Evolutionary conservation across 257 asterid species (phyloP), one percentile per base, ranked within the genome.

Genomic region (Scutellaria baicalensis): DNA sequence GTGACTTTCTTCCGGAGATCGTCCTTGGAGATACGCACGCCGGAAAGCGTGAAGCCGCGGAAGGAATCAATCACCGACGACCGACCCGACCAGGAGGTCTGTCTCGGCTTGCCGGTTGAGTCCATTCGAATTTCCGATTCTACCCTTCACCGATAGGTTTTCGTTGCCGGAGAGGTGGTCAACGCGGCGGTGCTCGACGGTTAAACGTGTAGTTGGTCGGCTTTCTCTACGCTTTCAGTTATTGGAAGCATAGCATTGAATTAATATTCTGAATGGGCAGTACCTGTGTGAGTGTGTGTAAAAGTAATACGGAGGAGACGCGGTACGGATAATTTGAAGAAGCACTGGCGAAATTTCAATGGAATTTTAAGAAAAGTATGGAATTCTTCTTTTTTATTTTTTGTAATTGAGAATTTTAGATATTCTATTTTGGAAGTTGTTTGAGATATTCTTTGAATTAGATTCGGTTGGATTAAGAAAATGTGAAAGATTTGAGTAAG

Each of bases 1-100:
- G 89, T 84, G 71, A 86, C 73, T 84, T 82, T 87, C 79, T 45
- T 80, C 69, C 85, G 77, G 36, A 93, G 85, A 21, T 91, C 93
- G 66, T 87, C 97, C 82, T 81, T 89, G 36, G 69, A 49, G 79
- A 93, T 83, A 17, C 85, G 81, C 1, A 74, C 67, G 60, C 99
- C 97, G 68, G 88, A 80, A 16, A 87, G 68, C 9, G 97, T 69
- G 83, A 88, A 85, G 27, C 89, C 96, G 65, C 86, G 82, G 4
- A 93, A 8, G 51, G 97, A 87, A 54, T 81, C 92, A 36, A 86
- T 79, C 45, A 91, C 71, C 58, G 97, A 89, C 47, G 96, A 62
- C 69, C 98, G 87, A 62, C 83, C 97, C 6, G 98, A 86, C 20
- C 75, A 54, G 47, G 81, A 9, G 38, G 38, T 9, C 36, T 68